A percentile compares a stretch with the other conserved stretches of the same genome.
phyloP scores from a whole-genome alignment of 108 stramenopile genomes.

The Asterionellopsis glacialis region DNA sequence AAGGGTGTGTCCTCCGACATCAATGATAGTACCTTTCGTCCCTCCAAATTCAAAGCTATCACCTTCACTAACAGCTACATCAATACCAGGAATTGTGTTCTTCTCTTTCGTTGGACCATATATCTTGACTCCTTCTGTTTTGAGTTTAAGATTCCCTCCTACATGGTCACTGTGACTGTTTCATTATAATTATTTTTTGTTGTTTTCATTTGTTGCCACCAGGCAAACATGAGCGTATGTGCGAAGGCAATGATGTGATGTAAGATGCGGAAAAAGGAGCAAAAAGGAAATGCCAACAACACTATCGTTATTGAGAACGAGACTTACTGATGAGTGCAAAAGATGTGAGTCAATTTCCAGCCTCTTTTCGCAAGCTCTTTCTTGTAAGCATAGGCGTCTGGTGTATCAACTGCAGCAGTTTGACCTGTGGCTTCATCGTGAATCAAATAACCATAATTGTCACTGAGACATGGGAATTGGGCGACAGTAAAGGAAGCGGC shows the following conservation, averaged over 20 bases:
- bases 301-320: background rate
- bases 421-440: conserved; percentile 60
- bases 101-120: conserved; percentile 60
- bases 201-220: too few relatives aligned
- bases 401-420: conserved; percentile 81
- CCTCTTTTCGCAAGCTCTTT: conserved; percentile 49
- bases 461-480: conserved; percentile 68
- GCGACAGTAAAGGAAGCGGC: conserved; percentile 8
- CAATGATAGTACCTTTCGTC: conserved; percentile 46
- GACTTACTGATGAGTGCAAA: conserved; percentile 57
- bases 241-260: background rate
- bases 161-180: conserved; percentile 73
- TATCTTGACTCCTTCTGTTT: conserved; percentile 41
- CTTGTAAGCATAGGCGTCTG: conserved; percentile 50
- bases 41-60: conserved; percentile 59
- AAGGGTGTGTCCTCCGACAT: conserved; percentile 80
- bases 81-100: conserved; percentile 61
- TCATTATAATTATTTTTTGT: too few relatives aligned
- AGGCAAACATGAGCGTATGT: background rate
- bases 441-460: conserved; percentile 79
- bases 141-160: conserved; percentile 68
- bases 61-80: conserved; percentile 38
- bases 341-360: conserved; percentile 77
- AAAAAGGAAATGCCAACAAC: background rate
- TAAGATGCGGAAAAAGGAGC: too few relatives aligned